Conservation (phyloP, 345 rosid species). For the Lepidium sativum region DNA sequence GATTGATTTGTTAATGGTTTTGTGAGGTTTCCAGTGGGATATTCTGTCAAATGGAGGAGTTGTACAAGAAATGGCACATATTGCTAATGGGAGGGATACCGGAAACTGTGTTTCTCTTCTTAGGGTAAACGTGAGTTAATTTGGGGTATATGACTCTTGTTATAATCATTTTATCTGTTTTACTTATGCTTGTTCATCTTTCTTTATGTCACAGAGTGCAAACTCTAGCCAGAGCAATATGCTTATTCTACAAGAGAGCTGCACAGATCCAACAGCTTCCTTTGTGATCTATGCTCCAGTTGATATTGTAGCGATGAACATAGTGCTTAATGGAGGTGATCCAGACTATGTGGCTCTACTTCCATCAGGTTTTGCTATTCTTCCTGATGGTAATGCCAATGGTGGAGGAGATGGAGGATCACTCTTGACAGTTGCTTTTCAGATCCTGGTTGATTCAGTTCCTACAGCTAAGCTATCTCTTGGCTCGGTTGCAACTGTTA, state of each 20-base stretch:
- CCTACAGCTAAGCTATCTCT: conserved; percentile 92
- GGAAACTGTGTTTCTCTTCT: conserved; percentile 91
- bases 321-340: conserved; percentile 65
- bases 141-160: background rate
- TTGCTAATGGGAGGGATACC: conserved; percentile 84
- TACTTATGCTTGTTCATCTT: background rate
- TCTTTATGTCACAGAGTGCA: conserved; percentile 35
- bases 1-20: background rate
- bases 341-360: conserved; percentile 64
- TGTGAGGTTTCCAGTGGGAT: conserved; percentile 62
- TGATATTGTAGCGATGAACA: conserved; percentile 63
- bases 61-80: conserved; percentile 94
- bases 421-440: conserved; percentile 86
- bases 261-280: conserved; percentile 51
- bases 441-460: conserved; percentile 87
- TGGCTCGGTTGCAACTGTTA: conserved; percentile 94
- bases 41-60: conserved; percentile 87
- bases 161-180: background rate
- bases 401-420: conserved; percentile 48
- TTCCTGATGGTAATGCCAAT: conserved; percentile 47
- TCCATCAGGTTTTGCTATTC: conserved; percentile 73
- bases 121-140: conserved; percentile 63
- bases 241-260: conserved; percentile 70
- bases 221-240: conserved; percentile 77
- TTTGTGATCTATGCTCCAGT: conserved; percentile 73